Evolutionary conservation across 2,329 filamentous ascomycete species (phyloP), one percentile per base, ranked within the genome.

Genomic region (Volutella citrinella): DNA sequence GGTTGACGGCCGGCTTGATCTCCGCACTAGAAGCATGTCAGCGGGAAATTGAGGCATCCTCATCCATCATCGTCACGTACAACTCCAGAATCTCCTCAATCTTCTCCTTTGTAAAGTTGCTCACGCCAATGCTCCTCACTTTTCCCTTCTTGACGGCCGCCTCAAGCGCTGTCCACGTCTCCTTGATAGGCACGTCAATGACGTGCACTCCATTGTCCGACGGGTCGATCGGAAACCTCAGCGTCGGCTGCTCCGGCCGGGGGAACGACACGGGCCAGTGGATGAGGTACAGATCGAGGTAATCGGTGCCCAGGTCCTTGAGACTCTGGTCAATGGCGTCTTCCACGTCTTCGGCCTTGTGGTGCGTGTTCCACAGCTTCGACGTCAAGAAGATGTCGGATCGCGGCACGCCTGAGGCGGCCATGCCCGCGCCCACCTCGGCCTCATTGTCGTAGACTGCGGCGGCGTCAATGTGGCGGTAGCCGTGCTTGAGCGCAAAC

Each of bases 1-100:
- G 80, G 62, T 84, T 84, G 48, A 74, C 72, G 4, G 76, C 76
- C 3, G 81, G 81, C 3, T 66, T 61, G n/a, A 78, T 66, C 25
- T 62, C 69, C 13, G 73, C 71, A 46, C 74, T 72, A n/a, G 20
- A 48, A 53, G 19, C 10, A 22, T 14, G 6, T 24, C 21, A 21
- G 3, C 20, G 12, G 20, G 8, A 22, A 12, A 22, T 22, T 8
- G 20, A 22, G 20, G 14, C 5, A 23, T 10, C 5, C n/a, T 5
- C 13, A 4, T 23, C 10, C 10, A 3, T 11, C 20, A 27, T 34
- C 23, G 11, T 5, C 3, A 20, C 37, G 11, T 22, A 38, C 31
- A 38, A 34, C 11, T 29, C 28, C 10, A 39, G 21, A 13, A 74
- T 55, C 14, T 63, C 49, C 43, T 69, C 58, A 20, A 73, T 55